Evolutionary conservation across 371 early-diverging fungal species (phyloP).

Genomic region (Mucor sp.): DNA sequence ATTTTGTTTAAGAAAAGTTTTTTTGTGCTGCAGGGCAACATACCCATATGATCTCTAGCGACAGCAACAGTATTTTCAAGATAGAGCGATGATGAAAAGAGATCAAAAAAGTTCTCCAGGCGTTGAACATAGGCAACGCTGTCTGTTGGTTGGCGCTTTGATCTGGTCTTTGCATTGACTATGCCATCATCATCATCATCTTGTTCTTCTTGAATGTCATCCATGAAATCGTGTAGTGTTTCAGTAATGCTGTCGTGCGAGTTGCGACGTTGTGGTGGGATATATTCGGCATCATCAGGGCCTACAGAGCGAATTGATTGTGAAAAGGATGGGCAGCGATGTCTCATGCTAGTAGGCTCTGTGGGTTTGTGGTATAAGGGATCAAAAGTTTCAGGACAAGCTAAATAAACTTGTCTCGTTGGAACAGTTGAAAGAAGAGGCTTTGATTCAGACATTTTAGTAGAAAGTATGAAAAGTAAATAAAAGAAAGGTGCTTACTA

Average conservation of each 20-base stretch:
- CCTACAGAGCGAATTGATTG: background rate
- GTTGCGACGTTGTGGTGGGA: background rate
- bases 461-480: background rate
- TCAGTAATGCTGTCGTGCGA: background rate
- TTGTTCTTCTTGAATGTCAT: background rate
- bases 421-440: constrained; percentile 8
- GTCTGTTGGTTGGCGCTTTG: background rate
- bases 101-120: constrained; percentile 4
- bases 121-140: constrained; percentile 13
- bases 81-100: constrained; percentile 18
- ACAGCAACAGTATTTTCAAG: constrained; percentile 77
- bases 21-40: background rate
- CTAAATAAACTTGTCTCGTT: constrained; percentile 8
- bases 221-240: background rate
- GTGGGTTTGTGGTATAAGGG: constrained; percentile 1
- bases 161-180: background rate
- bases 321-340: background rate
- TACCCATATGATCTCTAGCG: constrained; percentile 76
- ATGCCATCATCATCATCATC: background rate
- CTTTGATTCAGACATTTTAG: background rate
- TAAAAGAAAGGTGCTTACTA: background rate
- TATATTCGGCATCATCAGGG: background rate
- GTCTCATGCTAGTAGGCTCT: background rate
- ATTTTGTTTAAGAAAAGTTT: background rate
- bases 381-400: constrained; percentile 7